Evolutionary conservation across 306 rosid species (phyloP).

Genomic region (Medicago arabica): DNA sequence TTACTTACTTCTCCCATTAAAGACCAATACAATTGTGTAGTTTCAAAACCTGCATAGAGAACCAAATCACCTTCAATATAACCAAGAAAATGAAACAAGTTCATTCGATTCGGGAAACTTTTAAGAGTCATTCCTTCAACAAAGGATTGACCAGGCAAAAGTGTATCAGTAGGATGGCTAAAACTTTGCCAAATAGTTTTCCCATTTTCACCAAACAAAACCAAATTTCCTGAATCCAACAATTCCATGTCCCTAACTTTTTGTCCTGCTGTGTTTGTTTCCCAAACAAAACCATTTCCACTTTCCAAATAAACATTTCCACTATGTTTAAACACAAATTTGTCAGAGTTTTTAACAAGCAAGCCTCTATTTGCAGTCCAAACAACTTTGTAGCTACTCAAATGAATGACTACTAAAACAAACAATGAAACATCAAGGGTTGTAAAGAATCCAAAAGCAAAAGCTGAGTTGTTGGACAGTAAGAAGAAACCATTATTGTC

Average conservation of each 20-base stretch:
- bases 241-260: constrained; percentile 62
- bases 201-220: constrained; percentile 54
- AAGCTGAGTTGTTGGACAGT: constrained; percentile 64
- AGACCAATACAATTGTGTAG: constrained; percentile 85
- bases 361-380: constrained; percentile 84
- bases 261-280: constrained; percentile 55
- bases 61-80: constrained; percentile 66
- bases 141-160: constrained; percentile 73
- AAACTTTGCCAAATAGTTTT: constrained; percentile 77
- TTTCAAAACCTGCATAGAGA: constrained; percentile 68
- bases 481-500: constrained; percentile 69
- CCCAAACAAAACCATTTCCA: constrained; percentile 61
- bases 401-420: constrained; percentile 68
- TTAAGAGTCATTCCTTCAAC: constrained; percentile 74
- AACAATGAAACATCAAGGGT: constrained; percentile 64
- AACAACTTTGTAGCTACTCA: constrained; percentile 54
- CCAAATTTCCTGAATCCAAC: constrained; percentile 76
- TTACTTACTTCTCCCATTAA: constrained; percentile 51
- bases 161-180: constrained; percentile 87
- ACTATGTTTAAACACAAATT: constrained; percentile 60
- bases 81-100: constrained; percentile 62
- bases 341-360: constrained; percentile 65
- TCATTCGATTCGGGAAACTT: constrained; percentile 63
- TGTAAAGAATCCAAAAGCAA: constrained; percentile 72
- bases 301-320: constrained; percentile 64